Evolutionary conservation across 768 basidiomycete species (phyloP).

Genomic region (Phlebiopsis gigantea): DNA sequence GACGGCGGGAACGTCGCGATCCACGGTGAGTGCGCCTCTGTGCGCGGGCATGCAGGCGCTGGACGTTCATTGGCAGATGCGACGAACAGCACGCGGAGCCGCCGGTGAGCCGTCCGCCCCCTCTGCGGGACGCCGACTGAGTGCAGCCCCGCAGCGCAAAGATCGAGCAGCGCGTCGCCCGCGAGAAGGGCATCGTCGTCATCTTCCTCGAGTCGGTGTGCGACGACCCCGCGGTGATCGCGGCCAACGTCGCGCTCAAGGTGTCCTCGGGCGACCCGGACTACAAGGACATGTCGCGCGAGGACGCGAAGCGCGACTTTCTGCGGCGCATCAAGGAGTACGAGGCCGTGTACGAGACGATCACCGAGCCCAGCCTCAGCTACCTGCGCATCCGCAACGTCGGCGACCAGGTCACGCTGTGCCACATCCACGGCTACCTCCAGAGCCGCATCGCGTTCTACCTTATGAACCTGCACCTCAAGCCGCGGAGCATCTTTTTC

Average conservation of each 20-base stretch:
- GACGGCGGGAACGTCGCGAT: constrained; percentile 96
- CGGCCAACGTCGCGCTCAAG: constrained; percentile 94
- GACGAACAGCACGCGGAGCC: constrained; percentile 80
- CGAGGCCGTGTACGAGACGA: constrained; percentile 92
- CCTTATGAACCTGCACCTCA: constrained; percentile 96
- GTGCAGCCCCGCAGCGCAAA: constrained; percentile 47
- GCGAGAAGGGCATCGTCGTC: constrained; percentile 81
- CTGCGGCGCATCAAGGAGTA: constrained; percentile 87
- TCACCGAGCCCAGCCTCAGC: constrained; percentile 85
- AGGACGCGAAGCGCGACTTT: constrained; percentile 88
- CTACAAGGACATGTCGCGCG: constrained; percentile 83
- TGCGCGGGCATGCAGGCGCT: not conserved
- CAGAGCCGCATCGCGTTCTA: constrained; percentile 98
- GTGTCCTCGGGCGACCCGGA: constrained; percentile 96
- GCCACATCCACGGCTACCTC: constrained; percentile 88
- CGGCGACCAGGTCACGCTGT: constrained; percentile 82
- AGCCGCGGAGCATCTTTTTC: constrained; percentile 93
- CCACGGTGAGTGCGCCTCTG: constrained; percentile 56
- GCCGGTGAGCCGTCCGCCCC: constrained; percentile 51
- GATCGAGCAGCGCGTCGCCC: constrained; percentile 77
- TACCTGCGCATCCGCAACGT: constrained; percentile 93
- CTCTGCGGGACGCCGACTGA: too few relatives aligned
- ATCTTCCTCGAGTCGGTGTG: constrained; percentile 96
- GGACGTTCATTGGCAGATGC: constrained; percentile 58
- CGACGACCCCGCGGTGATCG: constrained; percentile 90